Percentiles rank a stretch among this genome's conserved stretches.
phyloP scores from a whole-genome alignment of 305 asterid species.

The Plantago coronopus region DNA sequence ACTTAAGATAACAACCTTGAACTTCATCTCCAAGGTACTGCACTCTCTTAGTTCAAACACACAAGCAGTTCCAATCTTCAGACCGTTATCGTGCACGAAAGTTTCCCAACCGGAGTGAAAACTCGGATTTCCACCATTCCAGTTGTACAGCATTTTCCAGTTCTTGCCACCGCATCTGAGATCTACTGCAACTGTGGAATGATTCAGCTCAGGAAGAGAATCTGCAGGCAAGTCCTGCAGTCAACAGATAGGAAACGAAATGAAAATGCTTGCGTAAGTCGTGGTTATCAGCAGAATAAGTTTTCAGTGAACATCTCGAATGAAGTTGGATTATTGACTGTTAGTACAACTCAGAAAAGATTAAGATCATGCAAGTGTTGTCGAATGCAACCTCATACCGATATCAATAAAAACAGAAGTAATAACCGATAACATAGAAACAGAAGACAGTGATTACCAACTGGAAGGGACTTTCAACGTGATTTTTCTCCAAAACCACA shows the following conservation, averaged over 20 bases:
- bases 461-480: constrained; percentile 3
- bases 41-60: constrained; percentile 43
- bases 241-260: neutral
- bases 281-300: neutral
- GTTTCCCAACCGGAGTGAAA: constrained; percentile 26
- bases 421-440: neutral
- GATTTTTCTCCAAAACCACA: constrained; percentile 24
- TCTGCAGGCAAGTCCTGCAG: constrained; percentile 31
- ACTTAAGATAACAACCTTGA: constrained; percentile 35
- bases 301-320: neutral
- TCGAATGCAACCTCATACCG: too few species aligned
- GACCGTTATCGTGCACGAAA: constrained; percentile 33
- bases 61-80: constrained; percentile 42
- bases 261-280: neutral
- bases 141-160: constrained; percentile 28
- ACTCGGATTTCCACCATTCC: constrained; percentile 2
- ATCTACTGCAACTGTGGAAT: constrained; percentile 25
- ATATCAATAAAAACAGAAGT: neutral
- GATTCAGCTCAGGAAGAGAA: constrained; percentile 23
- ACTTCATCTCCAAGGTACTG: constrained; percentile 6
- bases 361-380: neutral
- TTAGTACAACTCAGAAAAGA: neutral
- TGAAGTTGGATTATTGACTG: too few species aligned
- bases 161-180: constrained; percentile 33
- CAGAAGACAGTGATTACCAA: constrained; percentile 30